These are phyloP conservation scores for Cutaneotrichosporon cyanovorans DNA, from an alignment of 1,284 basidiomycete genomes.

Conservation along the genomic window DNA sequence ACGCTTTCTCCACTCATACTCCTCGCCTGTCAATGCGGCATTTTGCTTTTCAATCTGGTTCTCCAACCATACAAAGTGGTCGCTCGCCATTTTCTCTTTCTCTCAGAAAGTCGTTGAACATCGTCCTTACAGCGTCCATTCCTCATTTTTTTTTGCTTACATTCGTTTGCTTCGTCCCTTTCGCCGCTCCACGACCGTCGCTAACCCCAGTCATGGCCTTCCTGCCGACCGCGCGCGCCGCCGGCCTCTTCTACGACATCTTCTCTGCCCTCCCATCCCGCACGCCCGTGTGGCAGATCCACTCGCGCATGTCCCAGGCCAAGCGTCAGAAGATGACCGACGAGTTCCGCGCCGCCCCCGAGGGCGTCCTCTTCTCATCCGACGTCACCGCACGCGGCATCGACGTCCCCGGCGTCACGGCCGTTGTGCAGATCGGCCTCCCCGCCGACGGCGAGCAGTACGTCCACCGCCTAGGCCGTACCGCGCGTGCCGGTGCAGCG, in stretches of 20 bases:
- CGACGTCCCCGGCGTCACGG: constrained; percentile 47
- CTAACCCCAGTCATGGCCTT: constrained; percentile 52
- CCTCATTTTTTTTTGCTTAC: no score
- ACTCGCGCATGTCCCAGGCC: constrained; percentile 41
- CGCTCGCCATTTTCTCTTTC: no score
- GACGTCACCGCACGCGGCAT: constrained; percentile 52
- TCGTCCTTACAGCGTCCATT: no score
- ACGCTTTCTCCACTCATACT: no score
- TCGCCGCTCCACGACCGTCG: neutral
- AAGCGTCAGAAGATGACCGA: constrained; percentile 51
- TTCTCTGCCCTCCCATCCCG: constrained; percentile 35
- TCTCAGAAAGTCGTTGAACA: no score
- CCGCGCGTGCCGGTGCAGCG: constrained; percentile 50
- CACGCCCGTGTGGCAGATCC: constrained; percentile 36
- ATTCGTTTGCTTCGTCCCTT: no score
- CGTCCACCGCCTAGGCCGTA: constrained; percentile 50
- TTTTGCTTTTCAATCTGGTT: no score
- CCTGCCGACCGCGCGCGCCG: constrained; percentile 62
- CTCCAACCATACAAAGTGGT: no score
- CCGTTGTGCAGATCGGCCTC: constrained; percentile 53
- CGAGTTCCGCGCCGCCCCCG: constrained; percentile 50
- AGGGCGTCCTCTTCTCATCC: constrained; percentile 49
- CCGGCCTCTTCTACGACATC: constrained; percentile 53
- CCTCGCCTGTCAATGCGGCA: no score
- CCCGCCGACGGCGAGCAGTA: constrained; percentile 47